Conservation (phyloP, 164 flowering plant genomes). For the Umbilicus rupestris region DNA sequence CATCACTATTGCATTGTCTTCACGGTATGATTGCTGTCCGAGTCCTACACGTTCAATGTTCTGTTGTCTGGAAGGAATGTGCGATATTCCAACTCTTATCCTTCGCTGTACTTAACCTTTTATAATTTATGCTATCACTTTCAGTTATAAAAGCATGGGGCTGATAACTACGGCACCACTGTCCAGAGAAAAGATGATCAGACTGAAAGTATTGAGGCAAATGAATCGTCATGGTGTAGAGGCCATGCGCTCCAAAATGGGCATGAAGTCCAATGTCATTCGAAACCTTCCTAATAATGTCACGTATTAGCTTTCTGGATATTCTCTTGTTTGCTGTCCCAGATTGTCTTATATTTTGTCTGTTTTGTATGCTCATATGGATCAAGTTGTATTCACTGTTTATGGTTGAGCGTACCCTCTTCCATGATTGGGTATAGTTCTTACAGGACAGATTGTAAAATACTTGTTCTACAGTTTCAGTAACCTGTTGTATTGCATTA, state of each 20-base stretch:
- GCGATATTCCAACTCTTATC: neutral
- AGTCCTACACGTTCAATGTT: neutral
- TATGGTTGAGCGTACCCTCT: too few species aligned
- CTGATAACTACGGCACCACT: conserved; percentile 45
- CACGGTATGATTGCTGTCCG: conserved; percentile 45
- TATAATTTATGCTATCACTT: neutral
- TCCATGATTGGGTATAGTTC: too few species aligned
- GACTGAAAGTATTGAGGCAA: conserved; percentile 75
- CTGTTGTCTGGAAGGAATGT: neutral
- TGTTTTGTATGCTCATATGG: too few species aligned
- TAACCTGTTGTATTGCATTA: too few species aligned
- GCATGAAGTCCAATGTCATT: conserved; percentile 86
- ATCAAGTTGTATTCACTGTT: too few species aligned
- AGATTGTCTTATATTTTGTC: neutral
- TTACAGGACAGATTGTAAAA: too few species aligned
- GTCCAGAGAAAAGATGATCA: conserved; percentile 57
- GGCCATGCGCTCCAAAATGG: conserved; percentile 67
- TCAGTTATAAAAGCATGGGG: conserved; percentile 90
- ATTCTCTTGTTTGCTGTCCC: neutral
- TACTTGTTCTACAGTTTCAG: too few species aligned
- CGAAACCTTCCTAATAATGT: conserved; percentile 81
- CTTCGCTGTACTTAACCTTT: neutral
- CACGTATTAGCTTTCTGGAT: conserved; percentile 34
- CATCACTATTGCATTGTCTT: conserved; percentile 49
- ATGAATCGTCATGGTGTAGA: conserved; percentile 73